Evolutionary conservation across 2,329 filamentous ascomycete species (phyloP).

Genomic region (Clonostachys sp.): DNA sequence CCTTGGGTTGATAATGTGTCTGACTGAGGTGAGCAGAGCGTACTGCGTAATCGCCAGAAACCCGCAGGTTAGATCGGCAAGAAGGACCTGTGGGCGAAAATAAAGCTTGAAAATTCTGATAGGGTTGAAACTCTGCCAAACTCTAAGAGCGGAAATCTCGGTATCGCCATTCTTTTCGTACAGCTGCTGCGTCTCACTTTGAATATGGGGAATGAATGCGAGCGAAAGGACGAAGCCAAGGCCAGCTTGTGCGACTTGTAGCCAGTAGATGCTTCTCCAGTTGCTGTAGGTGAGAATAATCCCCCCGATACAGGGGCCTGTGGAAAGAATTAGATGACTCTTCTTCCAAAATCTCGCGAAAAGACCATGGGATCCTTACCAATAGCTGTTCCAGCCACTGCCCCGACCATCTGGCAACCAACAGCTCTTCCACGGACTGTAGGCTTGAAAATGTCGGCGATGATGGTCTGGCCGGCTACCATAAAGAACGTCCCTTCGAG

Average conservation of each 20-base stretch:
- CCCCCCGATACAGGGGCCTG: constrained; percentile 11
- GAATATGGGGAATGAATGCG: constrained; percentile 12
- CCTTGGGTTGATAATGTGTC: constrained; percentile 65
- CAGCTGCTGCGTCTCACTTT: constrained; percentile 6
- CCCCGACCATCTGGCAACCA: constrained; percentile 3
- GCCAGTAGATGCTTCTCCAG: constrained; percentile 15
- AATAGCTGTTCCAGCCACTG: constrained; percentile 3
- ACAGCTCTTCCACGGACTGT: constrained; percentile 4
- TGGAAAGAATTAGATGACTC: background rate
- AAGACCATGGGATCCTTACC: constrained; percentile 1
- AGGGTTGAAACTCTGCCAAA: constrained; percentile 10
- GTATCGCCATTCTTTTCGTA: background rate
- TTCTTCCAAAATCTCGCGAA: background rate
- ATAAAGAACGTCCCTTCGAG: constrained; percentile 7
- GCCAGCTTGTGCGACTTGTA: constrained; percentile 13
- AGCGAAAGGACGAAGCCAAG: constrained; percentile 12
- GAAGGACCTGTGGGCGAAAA: constrained; percentile 9
- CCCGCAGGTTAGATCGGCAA: constrained; percentile 15
- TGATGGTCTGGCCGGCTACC: constrained; percentile 7
- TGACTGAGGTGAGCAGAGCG: constrained; percentile 55
- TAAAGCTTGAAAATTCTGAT: constrained; percentile 15
- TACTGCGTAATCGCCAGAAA: constrained; percentile 31
- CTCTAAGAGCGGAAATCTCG: background rate
- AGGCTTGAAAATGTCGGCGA: constrained; percentile 6
- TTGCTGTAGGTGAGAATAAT: constrained; percentile 15